Base-by-base conservation (phyloP, 352 stramenopile species). In the Phytophthora aleatoria region DNA sequence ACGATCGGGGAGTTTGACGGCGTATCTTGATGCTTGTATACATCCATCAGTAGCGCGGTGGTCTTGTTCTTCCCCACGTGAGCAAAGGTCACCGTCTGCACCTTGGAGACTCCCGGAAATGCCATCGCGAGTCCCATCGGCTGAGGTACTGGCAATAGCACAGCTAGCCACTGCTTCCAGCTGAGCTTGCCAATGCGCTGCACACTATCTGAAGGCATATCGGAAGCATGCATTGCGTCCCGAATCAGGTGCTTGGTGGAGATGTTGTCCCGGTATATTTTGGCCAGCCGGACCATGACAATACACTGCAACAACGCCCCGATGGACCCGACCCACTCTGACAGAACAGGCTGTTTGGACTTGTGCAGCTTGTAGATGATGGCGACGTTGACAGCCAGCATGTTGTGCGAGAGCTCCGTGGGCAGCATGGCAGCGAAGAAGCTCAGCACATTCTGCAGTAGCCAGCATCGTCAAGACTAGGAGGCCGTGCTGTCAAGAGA, bases 21-120 rank as follows among this genome's bases (percentile, higher is more conserved):
- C 4, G 76, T 77, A 45, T 80, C 61, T 27, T 49, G 61, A 52
- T 85, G 74, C 53, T 83, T 88, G 74, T 87, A 93, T 31, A 93
- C 77, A 48, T 93, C 82, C 85, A 93, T 93, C 13, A 77, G 70
- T 38, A 93, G 61, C 12, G 57, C 43, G 6, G 73, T 86, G n/a
- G 79, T 86, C 47, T 73, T 77, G 63, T 79, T 73, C 39, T 79
- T 73, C n/a, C 84, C 84, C 20, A 93, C 82, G 57, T 91, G 74
- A 3, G 79, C 83, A 52, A 78, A 93, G 3, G 79, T 81, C 24
- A 87, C 65, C 5, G 82, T 91, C n/a, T 77, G 53, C 13, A 74
- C 61, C 57, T 76, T 83, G 58, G 61, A 27, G 6, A 93, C 72
- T n/a, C 76, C 77, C 10, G 80, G 76, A 57, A 79, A 89, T 52